phyloP scores from a whole-genome alignment of 2,329 filamentous ascomycete species.

The Cercospora canescens region DNA sequence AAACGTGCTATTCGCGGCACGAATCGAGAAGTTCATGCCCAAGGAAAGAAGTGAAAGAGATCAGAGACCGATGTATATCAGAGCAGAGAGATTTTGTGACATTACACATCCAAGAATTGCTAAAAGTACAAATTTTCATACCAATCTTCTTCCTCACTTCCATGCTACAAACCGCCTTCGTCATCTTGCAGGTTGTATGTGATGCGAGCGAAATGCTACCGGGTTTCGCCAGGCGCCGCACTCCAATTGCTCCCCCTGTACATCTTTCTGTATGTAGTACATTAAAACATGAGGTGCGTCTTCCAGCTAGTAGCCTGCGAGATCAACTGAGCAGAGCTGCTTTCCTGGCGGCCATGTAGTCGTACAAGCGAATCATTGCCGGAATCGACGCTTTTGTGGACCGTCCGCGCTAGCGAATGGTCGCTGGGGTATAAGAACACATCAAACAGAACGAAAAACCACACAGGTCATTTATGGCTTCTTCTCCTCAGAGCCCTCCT shows the following conservation, averaged over 20 bases:
- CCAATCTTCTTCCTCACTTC: background rate
- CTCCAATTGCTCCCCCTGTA: constrained; percentile 8
- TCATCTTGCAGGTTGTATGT: constrained; percentile 5
- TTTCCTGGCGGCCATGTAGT: background rate
- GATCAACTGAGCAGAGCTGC: background rate
- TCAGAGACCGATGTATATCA: background rate
- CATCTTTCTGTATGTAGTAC: constrained; percentile 12
- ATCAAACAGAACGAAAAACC: constrained; percentile 18
- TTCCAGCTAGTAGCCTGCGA: background rate
- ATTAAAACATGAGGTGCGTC: constrained; percentile 11
- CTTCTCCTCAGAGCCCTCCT: constrained; percentile 64
- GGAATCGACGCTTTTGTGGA: constrained; percentile 22
- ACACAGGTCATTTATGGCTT: constrained; percentile 55
- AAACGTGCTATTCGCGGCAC: background rate
- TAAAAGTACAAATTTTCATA: constrained; percentile 12
- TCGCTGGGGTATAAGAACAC: constrained; percentile 26
- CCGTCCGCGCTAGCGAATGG: constrained; percentile 14
- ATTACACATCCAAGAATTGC: constrained; percentile 17
- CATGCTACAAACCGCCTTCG: constrained; percentile 6
- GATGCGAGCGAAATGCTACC: background rate
- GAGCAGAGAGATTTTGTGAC: constrained; percentile 14
- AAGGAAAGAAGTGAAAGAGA: no score
- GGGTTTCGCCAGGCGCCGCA: constrained; percentile 10
- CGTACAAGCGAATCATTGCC: constrained; percentile 7
- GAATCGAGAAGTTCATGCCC: no score